Base-by-base conservation (phyloP, 164 flowering plant species). In the Nymphaea thermarum region DNA sequence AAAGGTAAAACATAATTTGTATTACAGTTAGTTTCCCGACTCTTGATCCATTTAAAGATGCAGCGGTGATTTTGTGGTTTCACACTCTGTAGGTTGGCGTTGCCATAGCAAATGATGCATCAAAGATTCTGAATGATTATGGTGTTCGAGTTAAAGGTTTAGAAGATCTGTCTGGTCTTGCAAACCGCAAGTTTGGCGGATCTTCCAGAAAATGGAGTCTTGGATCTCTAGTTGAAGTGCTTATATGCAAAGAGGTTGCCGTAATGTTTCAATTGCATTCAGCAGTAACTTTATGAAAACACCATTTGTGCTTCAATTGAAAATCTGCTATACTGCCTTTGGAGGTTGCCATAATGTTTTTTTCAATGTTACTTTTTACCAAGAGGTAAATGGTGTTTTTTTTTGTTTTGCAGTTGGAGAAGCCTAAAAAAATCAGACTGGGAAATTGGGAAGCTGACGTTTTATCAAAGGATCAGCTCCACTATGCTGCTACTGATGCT, bases 401-500 rank as follows among this genome's bases (percentile, higher is more conserved):
- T 61, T 59, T 53, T 43, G 53, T 60, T 62, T 66, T 67, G 44
- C 83, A 91, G 97, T 81, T 91, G 64, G 75, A 69, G 60, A 89
- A 91, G 76, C 84, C 86, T 10, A 70, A 74, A 5, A 81, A 66
- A 64, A 80, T 86, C 60, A 82, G 84, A 71, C 65, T 83, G 18
- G 93, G 97, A 71, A 86, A 91, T 71, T 91, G 97, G 97, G 96
- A 91, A 76, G 80, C 71, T 42, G 17, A 53, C 55, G 53, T 66
- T 73, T 74, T 91, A 67, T 87, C 97, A 42, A 77, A 74, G 70
- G 81, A 71, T 6, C 89, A 89, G 74, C 77, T 86, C 66, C 65
- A 75, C 25, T 91, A 91, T 77, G 96, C 95, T 41, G 96, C 97
- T 69, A 81, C 83, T 16, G 96, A 91, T 84, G 96, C 97, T 68